Conservation (phyloP, 2,329 filamentous ascomycete species). For the Mollisia scopiformis region DNA sequence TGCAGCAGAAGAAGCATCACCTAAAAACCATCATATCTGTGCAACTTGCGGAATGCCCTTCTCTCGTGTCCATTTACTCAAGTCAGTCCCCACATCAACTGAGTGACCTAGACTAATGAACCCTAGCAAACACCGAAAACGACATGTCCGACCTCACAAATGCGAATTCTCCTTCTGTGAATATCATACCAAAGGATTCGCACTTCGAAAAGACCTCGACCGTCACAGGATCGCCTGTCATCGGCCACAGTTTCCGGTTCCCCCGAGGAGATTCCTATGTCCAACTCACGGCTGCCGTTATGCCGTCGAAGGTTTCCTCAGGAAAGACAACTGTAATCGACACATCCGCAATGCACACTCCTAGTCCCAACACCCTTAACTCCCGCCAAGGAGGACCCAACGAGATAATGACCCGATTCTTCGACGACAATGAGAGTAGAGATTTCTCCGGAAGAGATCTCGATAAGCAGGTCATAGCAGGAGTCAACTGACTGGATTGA, state of each 20-base stretch:
- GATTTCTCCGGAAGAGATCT: neutral
- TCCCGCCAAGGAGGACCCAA: neutral
- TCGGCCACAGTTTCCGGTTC: neutral
- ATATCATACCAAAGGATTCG: neutral
- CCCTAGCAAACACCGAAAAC: neutral
- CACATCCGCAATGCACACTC: neutral
- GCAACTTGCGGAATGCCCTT: neutral
- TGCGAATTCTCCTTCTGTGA: neutral
- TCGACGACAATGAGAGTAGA: neutral
- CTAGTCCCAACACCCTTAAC: neutral
- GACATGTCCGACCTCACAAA: neutral
- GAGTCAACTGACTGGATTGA: neutral
- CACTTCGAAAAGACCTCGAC: neutral
- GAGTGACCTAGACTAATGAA: neutral
- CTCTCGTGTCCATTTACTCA: neutral
- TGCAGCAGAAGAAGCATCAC: neutral
- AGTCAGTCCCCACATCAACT: neutral
- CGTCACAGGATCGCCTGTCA: neutral
- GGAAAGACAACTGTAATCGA: neutral
- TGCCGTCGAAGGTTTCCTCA: neutral
- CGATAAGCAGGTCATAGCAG: neutral
- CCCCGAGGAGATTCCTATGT: neutral
- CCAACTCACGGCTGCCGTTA: neutral
- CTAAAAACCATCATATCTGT: neutral
- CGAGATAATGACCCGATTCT: neutral